phyloP scores from a whole-genome alignment of 352 stramenopile species.

The Phytophthora macrochlamydospora region DNA sequence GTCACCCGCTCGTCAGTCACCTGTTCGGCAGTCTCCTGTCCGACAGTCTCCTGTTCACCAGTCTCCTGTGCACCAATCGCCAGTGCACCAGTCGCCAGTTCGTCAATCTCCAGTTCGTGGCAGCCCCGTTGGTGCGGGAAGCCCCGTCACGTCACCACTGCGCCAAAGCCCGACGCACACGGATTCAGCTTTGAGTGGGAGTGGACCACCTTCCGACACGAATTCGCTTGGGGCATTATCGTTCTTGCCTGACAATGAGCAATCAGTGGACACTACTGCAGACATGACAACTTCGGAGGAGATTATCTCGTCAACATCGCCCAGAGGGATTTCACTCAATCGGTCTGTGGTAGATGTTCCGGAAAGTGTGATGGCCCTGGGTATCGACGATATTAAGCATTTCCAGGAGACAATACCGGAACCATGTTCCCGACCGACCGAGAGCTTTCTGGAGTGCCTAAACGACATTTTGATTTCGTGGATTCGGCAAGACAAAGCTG shows the following conservation, averaged over 20 bases:
- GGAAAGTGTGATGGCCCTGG: constrained; percentile 58
- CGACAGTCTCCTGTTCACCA: constrained; percentile 48
- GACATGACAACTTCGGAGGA: constrained; percentile 33
- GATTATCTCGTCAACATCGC: constrained; percentile 17
- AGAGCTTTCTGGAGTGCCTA: constrained; percentile 79
- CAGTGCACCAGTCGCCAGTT: constrained; percentile 27
- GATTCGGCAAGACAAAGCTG: constrained; percentile 78
- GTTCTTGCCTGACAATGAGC: constrained; percentile 75
- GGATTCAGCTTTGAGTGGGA: constrained; percentile 55
- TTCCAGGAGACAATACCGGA: constrained; percentile 79
- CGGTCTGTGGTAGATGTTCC: constrained; percentile 45
- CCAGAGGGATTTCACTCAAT: constrained; percentile 27
- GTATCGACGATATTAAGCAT: constrained; percentile 75
- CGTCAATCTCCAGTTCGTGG: constrained; percentile 52
- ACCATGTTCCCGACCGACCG: constrained; percentile 59
- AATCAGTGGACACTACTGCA: constrained; percentile 36
- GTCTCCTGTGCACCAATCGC: constrained; percentile 3
- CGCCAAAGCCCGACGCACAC: constrained; percentile 74
- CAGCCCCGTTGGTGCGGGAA: constrained; percentile 55
- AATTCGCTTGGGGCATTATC: constrained; percentile 75
- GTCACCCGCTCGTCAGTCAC: constrained; percentile 48
- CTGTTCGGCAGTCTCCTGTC: constrained; percentile 38
- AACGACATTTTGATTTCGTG: constrained; percentile 87
- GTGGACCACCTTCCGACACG: constrained; percentile 61
- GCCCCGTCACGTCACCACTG: constrained; percentile 60